These are phyloP conservation scores for Ceratobasidium sp. DNA, from an alignment of 1,284 basidiomycete genomes.

Conservation along the genomic window DNA sequence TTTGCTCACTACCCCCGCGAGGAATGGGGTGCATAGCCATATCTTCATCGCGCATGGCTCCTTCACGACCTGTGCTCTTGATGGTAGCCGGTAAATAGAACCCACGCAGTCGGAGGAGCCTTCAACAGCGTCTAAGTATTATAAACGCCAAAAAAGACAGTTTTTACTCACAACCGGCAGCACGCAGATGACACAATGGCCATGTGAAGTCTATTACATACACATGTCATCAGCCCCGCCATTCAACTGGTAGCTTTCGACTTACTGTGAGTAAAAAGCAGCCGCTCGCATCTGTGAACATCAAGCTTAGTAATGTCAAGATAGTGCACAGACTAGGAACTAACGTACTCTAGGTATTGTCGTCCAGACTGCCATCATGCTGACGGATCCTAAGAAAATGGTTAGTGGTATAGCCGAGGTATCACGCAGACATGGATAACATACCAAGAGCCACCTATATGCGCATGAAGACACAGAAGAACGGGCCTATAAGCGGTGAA, in stretches of 20 bases:
- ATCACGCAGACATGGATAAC: background rate
- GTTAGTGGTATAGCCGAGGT: background rate
- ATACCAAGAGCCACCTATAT: slow-evolving; percentile 39
- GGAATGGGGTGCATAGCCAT: no score
- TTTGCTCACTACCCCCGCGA: no score
- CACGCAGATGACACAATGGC: slow-evolving; percentile 27
- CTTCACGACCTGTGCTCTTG: no score
- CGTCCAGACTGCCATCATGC: slow-evolving; percentile 23
- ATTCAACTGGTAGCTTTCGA: background rate
- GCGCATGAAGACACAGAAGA: background rate
- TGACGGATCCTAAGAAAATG: slow-evolving; percentile 10
- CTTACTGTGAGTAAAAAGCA: slow-evolving; percentile 34
- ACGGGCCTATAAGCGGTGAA: background rate
- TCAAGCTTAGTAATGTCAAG: background rate
- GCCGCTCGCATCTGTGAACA: slow-evolving; percentile 22
- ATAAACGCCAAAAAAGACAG: background rate
- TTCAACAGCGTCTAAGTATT: background rate
- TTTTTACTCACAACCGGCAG: slow-evolving; percentile 28
- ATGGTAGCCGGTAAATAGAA: slow-evolving; percentile 15
- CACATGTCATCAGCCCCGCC: background rate
- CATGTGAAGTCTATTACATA: slow-evolving; percentile 7
- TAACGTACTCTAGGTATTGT: slow-evolving; percentile 17
- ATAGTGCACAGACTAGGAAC: no score
- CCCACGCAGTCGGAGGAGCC: slow-evolving; percentile 36
- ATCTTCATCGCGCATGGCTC: no score